Conservation (phyloP, 2,329 filamentous ascomycete species). For the Trichoderma sp. region DNA sequence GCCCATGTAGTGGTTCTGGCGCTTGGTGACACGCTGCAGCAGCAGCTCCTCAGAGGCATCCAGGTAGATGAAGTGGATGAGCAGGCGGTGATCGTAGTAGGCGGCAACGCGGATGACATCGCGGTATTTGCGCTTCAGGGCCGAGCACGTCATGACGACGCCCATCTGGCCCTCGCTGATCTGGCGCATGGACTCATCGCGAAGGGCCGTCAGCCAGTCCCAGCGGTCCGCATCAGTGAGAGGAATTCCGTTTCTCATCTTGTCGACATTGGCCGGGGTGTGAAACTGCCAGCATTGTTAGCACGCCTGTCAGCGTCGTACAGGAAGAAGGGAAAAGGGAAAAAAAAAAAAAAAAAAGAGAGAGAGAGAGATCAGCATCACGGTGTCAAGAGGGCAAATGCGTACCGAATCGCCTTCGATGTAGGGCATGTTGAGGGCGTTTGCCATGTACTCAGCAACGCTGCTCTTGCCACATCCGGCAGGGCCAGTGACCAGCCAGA, state of each 20-base stretch:
- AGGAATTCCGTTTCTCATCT: slow-evolving; percentile 82
- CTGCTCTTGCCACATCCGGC: slow-evolving; percentile 79
- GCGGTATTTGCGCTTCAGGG: slow-evolving; percentile 94
- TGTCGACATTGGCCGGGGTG: slow-evolving; percentile 75
- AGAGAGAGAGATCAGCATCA: background rate
- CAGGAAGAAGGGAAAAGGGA: too few relatives aligned
- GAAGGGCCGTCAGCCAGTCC: slow-evolving; percentile 87
- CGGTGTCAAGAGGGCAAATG: slow-evolving; percentile 20
- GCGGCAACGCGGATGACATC: slow-evolving; percentile 82
- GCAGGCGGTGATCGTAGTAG: slow-evolving; percentile 69
- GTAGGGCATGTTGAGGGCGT: slow-evolving; percentile 63
- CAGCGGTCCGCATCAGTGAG: slow-evolving; percentile 91
- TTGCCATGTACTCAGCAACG: slow-evolving; percentile 63
- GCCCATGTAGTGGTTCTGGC: slow-evolving; percentile 92
- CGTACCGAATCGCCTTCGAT: slow-evolving; percentile 76
- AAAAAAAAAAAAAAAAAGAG: too few relatives aligned
- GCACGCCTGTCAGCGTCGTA: background rate
- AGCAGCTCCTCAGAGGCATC: slow-evolving; percentile 73
- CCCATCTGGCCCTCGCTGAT: slow-evolving; percentile 59
- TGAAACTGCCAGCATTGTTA: slow-evolving; percentile 57
- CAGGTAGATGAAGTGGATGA: slow-evolving; percentile 91
- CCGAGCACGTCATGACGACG: slow-evolving; percentile 95
- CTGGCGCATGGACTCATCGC: slow-evolving; percentile 60
- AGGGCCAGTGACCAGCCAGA: slow-evolving; percentile 77
- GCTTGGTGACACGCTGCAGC: slow-evolving; percentile 67